Conservation (phyloP, 305 asterid species). For the Fraxinus ornus region DNA sequence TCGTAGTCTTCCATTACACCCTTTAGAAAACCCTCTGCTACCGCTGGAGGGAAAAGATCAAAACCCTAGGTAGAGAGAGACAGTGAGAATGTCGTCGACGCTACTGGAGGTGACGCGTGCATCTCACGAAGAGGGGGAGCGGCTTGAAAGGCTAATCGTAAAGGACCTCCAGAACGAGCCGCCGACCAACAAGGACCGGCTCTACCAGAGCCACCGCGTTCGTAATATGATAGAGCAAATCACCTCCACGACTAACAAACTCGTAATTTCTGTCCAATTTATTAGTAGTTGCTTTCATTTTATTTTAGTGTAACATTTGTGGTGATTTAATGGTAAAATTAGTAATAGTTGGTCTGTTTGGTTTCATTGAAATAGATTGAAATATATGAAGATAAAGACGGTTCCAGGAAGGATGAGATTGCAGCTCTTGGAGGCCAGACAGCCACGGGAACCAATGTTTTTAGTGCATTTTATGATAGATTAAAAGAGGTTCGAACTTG, state of each 20-base stretch:
- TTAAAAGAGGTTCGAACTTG: constrained; percentile 65
- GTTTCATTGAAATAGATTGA: constrained; percentile 48
- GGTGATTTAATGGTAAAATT: background rate
- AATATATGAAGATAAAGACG: constrained; percentile 81
- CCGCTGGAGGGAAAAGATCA: background rate
- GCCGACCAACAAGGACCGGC: constrained; percentile 73
- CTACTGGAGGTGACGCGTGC: constrained; percentile 89
- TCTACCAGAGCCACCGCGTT: constrained; percentile 89
- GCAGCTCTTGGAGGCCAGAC: constrained; percentile 99
- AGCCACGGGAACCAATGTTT: constrained; percentile 72
- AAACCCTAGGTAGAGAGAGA: constrained; percentile 5
- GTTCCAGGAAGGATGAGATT: constrained; percentile 89
- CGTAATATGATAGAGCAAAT: constrained; percentile 88
- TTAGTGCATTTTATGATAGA: constrained; percentile 93
- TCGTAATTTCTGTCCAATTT: constrained; percentile 35
- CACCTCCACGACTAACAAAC: constrained; percentile 62
- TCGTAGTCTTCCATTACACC: constrained; percentile 11
- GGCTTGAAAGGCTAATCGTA: constrained; percentile 77
- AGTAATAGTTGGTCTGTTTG: background rate
- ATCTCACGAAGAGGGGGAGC: constrained; percentile 92
- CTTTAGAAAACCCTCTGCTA: constrained; percentile 19
- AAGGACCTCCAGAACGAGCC: constrained; percentile 96
- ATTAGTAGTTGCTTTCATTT: background rate
- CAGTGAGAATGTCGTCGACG: constrained; percentile 76
- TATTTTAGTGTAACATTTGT: background rate